Conservation (phyloP, 345 rosid genomes). For the Hirschfeldia incana region DNA sequence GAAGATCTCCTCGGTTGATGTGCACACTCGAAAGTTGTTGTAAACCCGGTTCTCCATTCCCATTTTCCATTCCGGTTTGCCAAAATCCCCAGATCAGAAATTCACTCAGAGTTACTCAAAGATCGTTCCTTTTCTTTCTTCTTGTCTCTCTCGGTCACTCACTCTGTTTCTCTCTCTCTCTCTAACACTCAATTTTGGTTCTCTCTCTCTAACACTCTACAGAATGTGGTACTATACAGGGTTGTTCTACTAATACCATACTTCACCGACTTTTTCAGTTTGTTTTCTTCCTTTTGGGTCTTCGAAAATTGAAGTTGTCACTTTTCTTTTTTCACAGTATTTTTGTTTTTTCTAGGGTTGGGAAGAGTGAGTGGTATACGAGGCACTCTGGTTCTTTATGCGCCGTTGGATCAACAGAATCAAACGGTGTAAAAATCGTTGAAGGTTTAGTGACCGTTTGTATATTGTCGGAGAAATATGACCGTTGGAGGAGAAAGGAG, state of each 20-base stretch:
- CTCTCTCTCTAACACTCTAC: conserved; percentile 42
- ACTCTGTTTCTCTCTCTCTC: conserved; percentile 14
- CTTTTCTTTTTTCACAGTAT: conserved; percentile 40
- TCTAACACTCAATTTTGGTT: conserved; percentile 21
- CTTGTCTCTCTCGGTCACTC: background rate
- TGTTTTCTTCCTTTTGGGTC: conserved; percentile 44
- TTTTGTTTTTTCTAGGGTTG: conserved; percentile 18
- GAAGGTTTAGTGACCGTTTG: conserved; percentile 78
- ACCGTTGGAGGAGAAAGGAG: conserved; percentile 73
- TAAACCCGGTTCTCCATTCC: conserved; percentile 49
- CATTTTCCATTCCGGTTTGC: conserved; percentile 39
- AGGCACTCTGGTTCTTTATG: conserved; percentile 31
- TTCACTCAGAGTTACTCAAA: conserved; percentile 23
- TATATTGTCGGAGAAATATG: conserved; percentile 78
- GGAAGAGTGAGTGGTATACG: conserved; percentile 46
- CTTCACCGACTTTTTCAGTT: conserved; percentile 33
- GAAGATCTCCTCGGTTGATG: conserved; percentile 42
- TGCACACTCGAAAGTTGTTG: conserved; percentile 34
- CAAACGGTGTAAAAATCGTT: conserved; percentile 47
- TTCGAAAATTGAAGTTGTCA: conserved; percentile 40
- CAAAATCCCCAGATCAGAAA: conserved; percentile 21
- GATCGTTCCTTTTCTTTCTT: conserved; percentile 14
- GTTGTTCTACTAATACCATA: conserved; percentile 35
- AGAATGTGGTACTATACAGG: conserved; percentile 31
- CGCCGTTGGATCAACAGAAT: conserved; percentile 57